These are phyloP conservation scores for Striga hermonthica DNA, from an alignment of 305 asterid species.

Conservation along the genomic window DNA sequence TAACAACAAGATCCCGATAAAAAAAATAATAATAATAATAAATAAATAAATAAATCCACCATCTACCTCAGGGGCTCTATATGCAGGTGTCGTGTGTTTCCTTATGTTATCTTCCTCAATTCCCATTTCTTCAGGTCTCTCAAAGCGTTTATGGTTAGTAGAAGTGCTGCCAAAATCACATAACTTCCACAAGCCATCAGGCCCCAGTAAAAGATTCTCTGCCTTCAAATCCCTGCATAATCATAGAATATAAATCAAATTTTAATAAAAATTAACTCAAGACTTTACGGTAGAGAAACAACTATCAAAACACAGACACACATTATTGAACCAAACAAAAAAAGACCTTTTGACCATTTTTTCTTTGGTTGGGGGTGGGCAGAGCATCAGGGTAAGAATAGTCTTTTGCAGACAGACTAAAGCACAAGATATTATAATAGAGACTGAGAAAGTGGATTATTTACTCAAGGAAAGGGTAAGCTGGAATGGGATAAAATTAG, in stretches of 20 bases:
- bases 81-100: constrained; percentile 95
- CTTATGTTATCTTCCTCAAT: constrained; percentile 94
- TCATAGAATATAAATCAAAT: constrained; percentile 30
- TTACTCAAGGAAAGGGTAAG: no score
- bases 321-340: constrained; percentile 11
- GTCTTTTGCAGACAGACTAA: constrained; percentile 19
- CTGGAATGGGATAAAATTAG: no score
- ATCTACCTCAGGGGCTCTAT: constrained; percentile 97
- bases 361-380: neutral
- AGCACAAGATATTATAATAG: constrained; percentile 7
- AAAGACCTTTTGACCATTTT: neutral
- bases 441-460: neutral
- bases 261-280: neutral
- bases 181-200: constrained; percentile 93
- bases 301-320: neutral
- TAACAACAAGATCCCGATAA: constrained; percentile 35
- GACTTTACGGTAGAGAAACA: constrained; percentile 22
- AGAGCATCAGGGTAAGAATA: neutral
- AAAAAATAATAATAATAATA: no score
- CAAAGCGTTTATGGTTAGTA: constrained; percentile 93
- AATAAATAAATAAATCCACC: no score
- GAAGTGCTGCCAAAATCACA: constrained; percentile 98
- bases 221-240: constrained; percentile 84
- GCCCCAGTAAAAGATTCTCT: constrained; percentile 87
- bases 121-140: constrained; percentile 98